These are phyloP conservation scores for Calocera cornea DNA, from an alignment of 768 basidiomycete species.

Conservation along the genomic window DNA sequence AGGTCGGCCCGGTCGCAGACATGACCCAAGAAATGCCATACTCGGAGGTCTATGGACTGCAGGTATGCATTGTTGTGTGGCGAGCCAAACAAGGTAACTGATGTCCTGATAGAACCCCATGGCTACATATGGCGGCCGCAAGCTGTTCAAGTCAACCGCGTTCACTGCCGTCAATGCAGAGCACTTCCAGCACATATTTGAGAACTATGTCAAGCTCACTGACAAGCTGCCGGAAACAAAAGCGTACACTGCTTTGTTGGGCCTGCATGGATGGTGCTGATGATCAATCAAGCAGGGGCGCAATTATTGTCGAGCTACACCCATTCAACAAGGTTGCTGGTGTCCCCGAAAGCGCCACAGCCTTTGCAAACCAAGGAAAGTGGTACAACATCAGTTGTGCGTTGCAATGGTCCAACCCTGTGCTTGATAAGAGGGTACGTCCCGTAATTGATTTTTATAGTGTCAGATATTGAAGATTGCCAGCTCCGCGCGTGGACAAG, in stretches of 20 bases:
- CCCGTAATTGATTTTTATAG: no score
- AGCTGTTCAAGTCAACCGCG: constrained; percentile 2
- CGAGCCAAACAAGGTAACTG: neutral
- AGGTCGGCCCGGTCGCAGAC: neutral
- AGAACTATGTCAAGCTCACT: neutral
- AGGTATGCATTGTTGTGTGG: neutral
- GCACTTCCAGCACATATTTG: neutral
- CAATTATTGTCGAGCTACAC: neutral
- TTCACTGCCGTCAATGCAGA: neutral
- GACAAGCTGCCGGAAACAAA: neutral
- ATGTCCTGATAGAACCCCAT: neutral
- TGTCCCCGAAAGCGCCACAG: neutral
- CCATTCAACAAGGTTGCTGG: constrained; percentile 1
- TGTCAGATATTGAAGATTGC: no score
- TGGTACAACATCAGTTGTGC: neutral
- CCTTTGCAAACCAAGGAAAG: neutral
- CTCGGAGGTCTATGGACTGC: neutral
- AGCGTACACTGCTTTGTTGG: neutral
- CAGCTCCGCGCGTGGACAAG: neutral
- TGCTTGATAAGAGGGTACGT: neutral
- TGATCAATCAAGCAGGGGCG: neutral
- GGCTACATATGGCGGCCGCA: neutral
- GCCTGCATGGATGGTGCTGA: no score
- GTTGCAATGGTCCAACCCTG: neutral
- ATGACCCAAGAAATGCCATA: constrained; percentile 1